Percentiles rank a stretch among this genome's conserved stretches.
phyloP scores from a whole-genome alignment of 2,329 filamentous ascomycete species.

The Cytospora mali region DNA sequence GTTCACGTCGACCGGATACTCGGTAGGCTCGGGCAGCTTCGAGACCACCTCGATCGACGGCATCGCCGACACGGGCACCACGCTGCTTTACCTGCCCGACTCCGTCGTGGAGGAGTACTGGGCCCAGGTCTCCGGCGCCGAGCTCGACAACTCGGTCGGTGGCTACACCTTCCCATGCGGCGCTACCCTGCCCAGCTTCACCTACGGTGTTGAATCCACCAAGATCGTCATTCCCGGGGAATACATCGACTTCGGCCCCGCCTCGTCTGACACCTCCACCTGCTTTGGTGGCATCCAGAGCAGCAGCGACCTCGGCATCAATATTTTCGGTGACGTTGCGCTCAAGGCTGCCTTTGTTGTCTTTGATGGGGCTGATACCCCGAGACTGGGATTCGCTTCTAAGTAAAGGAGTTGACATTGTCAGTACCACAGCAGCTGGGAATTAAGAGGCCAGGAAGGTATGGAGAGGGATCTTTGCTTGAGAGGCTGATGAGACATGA shows the following conservation, averaged over 20 bases:
- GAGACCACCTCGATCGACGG: slow-evolving; percentile 39
- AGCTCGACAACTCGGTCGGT: slow-evolving; percentile 33
- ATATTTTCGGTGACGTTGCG: slow-evolving; percentile 35
- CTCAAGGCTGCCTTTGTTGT: slow-evolving; percentile 35
- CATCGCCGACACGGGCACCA: slow-evolving; percentile 61
- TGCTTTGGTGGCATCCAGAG: slow-evolving; percentile 31
- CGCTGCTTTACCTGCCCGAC: slow-evolving; percentile 52
- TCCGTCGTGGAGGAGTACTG: slow-evolving; percentile 54
- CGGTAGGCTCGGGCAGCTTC: slow-evolving; percentile 39
- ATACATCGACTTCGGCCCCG: slow-evolving; percentile 29
- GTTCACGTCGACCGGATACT: slow-evolving; percentile 46
- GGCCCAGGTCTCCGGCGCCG: slow-evolving; percentile 45
- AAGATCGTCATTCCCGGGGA: slow-evolving; percentile 28
- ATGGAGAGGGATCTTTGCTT: not conserved
- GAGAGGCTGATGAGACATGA: not conserved
- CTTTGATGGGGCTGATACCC: slow-evolving; percentile 31
- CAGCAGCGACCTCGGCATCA: slow-evolving; percentile 30
- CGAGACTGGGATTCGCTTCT: slow-evolving; percentile 32
- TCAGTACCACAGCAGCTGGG: not conserved
- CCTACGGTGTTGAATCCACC: slow-evolving; percentile 28
- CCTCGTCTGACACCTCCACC: slow-evolving; percentile 20
- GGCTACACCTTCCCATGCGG: slow-evolving; percentile 31
- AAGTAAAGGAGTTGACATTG: slow-evolving; percentile 15
- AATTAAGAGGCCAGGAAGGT: not conserved
- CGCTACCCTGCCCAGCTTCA: slow-evolving; percentile 29